phyloP scores from a whole-genome alignment of 768 basidiomycete species.

The Kwoniella dendrophila region DNA sequence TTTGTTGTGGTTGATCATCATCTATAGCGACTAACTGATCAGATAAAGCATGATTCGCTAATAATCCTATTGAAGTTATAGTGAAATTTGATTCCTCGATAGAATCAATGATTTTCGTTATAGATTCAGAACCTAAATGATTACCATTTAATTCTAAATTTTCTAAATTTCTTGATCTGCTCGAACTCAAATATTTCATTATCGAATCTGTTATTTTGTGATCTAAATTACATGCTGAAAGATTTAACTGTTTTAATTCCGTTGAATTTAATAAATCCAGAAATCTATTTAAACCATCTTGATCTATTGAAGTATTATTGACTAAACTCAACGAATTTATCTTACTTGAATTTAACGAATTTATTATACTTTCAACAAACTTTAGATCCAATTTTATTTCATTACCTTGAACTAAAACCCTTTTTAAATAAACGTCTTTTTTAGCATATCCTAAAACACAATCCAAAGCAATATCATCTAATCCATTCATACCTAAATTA shows the following conservation, averaged over 20 bases:
- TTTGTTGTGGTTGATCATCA: neutral
- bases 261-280: conserved; percentile 24
- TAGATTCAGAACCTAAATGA: conserved; percentile 27
- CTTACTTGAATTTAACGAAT: conserved; percentile 36
- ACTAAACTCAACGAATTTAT: conserved; percentile 35
- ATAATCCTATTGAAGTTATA: conserved; percentile 30
- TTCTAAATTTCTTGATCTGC: conserved; percentile 33
- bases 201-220: conserved; percentile 14
- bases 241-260: conserved; percentile 33
- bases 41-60: conserved; percentile 28
- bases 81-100: conserved; percentile 36
- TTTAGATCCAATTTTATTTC: conserved; percentile 28
- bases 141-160: conserved; percentile 46
- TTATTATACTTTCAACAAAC: conserved; percentile 26
- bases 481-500: conserved; percentile 38
- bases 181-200: conserved; percentile 22
- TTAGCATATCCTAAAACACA: conserved; percentile 42
- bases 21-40: neutral
- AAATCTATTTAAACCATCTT: conserved; percentile 6
- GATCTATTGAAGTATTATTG: conserved; percentile 25
- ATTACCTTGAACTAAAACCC: conserved; percentile 41
- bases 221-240: conserved; percentile 36
- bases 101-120: conserved; percentile 32
- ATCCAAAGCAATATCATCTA: conserved; percentile 39
- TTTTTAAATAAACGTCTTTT: conserved; percentile 37